Percentiles rank a stretch among this genome's conserved stretches.
These are phyloP conservation scores for Tylopilus orsonianus DNA, from an alignment of 1,284 basidiomycete species.

Conservation along the genomic window DNA sequence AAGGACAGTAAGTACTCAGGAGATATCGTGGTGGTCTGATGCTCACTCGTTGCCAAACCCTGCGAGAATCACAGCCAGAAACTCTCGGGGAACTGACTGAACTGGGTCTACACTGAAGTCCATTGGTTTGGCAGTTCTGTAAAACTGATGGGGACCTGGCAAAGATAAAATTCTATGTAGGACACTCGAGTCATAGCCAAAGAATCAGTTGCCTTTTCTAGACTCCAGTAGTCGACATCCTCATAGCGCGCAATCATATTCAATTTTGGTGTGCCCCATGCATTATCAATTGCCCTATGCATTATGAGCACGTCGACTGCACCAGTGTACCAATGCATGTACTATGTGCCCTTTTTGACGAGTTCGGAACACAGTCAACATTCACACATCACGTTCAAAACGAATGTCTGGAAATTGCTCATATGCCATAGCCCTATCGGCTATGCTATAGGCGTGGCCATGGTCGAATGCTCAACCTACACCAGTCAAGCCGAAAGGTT, in stretches of 20 bases:
- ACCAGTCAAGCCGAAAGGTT: background rate
- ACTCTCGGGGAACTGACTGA: slow-evolving; percentile 60
- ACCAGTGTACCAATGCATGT: no score
- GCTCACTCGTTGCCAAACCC: slow-evolving; percentile 86
- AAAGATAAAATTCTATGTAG: slow-evolving; percentile 3
- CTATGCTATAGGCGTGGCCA: no score
- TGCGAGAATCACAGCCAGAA: slow-evolving; percentile 80
- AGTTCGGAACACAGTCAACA: no score
- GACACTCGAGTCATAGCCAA: slow-evolving; percentile 7
- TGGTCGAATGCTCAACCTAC: slow-evolving; percentile 3
- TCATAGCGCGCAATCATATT: no score
- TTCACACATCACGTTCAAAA: background rate
- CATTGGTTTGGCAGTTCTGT: slow-evolving; percentile 41
- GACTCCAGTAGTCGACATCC: no score
- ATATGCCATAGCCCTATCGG: no score
- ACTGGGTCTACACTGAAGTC: slow-evolving; percentile 58
- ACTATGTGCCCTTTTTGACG: no score
- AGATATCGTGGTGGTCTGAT: background rate
- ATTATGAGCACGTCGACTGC: no score
- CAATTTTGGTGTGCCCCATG: no score
- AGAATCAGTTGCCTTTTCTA: slow-evolving; percentile 25
- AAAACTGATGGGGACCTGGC: background rate
- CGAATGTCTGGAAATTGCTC: no score
- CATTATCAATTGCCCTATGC: no score
- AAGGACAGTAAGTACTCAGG: slow-evolving; percentile 15